phyloP scores from a whole-genome alignment of 345 rosid species.

The Cardiospermum halicacabum region DNA sequence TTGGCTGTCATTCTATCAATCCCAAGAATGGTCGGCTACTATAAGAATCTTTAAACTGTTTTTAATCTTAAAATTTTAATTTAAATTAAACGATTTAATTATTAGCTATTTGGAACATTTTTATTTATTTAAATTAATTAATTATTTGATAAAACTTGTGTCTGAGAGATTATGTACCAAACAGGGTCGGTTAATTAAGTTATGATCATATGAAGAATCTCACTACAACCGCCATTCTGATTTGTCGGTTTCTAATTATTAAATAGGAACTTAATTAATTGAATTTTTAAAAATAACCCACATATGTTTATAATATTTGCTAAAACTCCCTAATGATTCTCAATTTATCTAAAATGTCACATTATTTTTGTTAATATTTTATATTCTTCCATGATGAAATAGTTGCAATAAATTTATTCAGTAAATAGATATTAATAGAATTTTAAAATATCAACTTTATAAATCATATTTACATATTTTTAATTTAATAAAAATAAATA shows the following conservation, averaged over 20 bases:
- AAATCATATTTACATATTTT: no score
- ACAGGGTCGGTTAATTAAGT: constrained; percentile 38
- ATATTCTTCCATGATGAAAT: no score
- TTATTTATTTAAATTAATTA: neutral
- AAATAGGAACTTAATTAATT: neutral
- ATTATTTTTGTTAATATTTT: no score
- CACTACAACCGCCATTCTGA: constrained; percentile 35
- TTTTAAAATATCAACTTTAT: no score
- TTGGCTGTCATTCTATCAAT: constrained; percentile 48
- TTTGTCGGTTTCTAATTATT: constrained; percentile 40
- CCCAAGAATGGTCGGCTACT: constrained; percentile 42
- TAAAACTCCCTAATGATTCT: no score
- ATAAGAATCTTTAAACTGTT: constrained; percentile 32
- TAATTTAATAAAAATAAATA: no score
- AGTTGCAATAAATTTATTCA: no score
- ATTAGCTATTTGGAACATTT: neutral
- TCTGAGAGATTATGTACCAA: constrained; percentile 11
- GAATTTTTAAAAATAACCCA: no score
- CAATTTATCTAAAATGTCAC: no score
- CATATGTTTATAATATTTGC: no score
- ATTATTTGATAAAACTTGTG: constrained; percentile 1
- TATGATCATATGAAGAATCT: constrained; percentile 19
- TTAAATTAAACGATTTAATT: neutral
- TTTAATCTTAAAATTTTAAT: no score
- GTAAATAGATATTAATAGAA: no score